These are phyloP conservation scores for Deuterostichococcus epilithicus DNA, from an alignment of 139 green algal species.

Conservation along the genomic window DNA sequence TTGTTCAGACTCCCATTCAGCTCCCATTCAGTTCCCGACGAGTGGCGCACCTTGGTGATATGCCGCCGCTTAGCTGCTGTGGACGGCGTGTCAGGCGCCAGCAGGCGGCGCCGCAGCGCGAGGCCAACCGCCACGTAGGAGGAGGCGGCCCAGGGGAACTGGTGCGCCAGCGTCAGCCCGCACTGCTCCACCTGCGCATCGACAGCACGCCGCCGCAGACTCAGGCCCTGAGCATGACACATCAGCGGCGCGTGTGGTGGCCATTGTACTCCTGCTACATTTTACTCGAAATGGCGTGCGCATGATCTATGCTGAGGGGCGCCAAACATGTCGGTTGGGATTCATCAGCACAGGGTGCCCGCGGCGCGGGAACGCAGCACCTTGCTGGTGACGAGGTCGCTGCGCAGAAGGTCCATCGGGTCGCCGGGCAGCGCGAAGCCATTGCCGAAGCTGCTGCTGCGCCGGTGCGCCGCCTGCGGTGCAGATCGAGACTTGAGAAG, in stretches of 20 bases:
- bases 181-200: conserved; percentile 20
- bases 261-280: not conserved
- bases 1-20: no score
- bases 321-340: no score
- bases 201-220: conserved; percentile 17
- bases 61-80: conserved; percentile 7
- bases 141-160: conserved; percentile 36
- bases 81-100: conserved; percentile 18
- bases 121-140: conserved; percentile 43
- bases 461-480: not conserved
- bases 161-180: conserved; percentile 31
- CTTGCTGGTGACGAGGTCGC: not conserved
- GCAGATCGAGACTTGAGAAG: no score
- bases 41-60: conserved; percentile 16
- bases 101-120: conserved; percentile 42
- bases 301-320: no score
- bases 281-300: not conserved
- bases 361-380: no score
- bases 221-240: conserved; percentile 5
- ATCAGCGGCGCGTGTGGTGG: not conserved
- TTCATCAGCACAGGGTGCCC: no score
- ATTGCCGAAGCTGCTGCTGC: not conserved
- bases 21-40: no score
- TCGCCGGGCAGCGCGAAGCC: not conserved
- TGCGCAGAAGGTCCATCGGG: not conserved